These are phyloP conservation scores for Fusarium sp. DNA, from an alignment of 2,329 filamentous ascomycete species.

Conservation along the genomic window DNA sequence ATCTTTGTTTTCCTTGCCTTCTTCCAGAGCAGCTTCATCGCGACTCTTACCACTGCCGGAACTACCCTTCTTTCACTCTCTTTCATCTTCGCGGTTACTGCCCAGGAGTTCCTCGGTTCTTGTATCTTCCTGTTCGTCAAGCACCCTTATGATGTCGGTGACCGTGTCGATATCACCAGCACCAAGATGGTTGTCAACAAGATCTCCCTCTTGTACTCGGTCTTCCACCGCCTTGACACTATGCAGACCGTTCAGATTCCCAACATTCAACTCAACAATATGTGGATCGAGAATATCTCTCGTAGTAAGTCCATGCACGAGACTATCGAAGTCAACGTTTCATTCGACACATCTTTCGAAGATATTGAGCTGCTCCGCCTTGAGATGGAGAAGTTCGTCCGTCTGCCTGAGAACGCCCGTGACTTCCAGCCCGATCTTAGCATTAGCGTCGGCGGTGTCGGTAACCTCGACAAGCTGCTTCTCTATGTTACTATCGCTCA, in stretches of 20 bases:
- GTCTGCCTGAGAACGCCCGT: slow-evolving; percentile 82
- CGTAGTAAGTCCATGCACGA: slow-evolving; percentile 94
- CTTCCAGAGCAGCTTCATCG: slow-evolving; percentile 86
- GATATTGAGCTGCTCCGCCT: slow-evolving; percentile 86
- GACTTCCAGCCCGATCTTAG: slow-evolving; percentile 90
- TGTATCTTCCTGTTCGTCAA: slow-evolving; percentile 99
- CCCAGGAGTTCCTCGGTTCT: slow-evolving; percentile 95
- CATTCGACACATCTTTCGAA: slow-evolving; percentile 88
- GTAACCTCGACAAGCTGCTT: slow-evolving; percentile 87
- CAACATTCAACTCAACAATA: slow-evolving; percentile 89
- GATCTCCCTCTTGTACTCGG: slow-evolving; percentile 92
- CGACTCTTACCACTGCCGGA: slow-evolving; percentile 87
- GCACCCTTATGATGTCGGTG: slow-evolving; percentile 95
- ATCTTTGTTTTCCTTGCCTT: slow-evolving; percentile 91
- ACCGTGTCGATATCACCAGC: slow-evolving; percentile 83
- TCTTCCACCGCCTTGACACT: slow-evolving; percentile 86
- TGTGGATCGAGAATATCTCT: slow-evolving; percentile 96
- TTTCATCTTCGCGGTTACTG: slow-evolving; percentile 92
- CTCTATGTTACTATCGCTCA: slow-evolving; percentile 87
- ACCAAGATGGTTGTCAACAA: slow-evolving; percentile 86
- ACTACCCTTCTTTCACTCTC: slow-evolving; percentile 95
- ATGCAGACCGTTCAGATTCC: slow-evolving; percentile 84
- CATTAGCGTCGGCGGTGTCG: slow-evolving; percentile 81
- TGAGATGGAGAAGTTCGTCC: slow-evolving; percentile 89
- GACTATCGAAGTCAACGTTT: slow-evolving; percentile 80